Base-by-base conservation (phyloP, 2,329 filamentous ascomycete species). In the Trichoderma breve region DNA sequence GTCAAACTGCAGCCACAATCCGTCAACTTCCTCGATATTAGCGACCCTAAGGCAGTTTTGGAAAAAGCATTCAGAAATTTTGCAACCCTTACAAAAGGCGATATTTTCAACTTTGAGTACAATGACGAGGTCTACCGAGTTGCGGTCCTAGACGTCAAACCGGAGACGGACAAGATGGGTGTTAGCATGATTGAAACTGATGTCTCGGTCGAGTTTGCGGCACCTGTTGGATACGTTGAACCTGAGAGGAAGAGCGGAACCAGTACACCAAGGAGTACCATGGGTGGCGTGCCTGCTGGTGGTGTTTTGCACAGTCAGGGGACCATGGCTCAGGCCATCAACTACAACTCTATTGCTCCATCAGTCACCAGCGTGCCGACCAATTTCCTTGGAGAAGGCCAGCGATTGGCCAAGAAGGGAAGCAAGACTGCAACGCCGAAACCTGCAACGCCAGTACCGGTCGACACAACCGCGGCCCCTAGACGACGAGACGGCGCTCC, bases 1-100 rank as follows among this genome's bases (percentile, higher is more conserved):
- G 97, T 99, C 84, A 99, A 99, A 83, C 89, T 99, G 9, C 95
- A 99, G 84, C 93, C 96, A 0, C 96, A 99, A 83, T 95, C 93
- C 26, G 90, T 93, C 67, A 92, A 92, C 77, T 99, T 99, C 83
- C 92, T 99, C 74, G 95, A 98, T 60, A 98, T 99, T 80, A 95
- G 92, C 77, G 96, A 99, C 78, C 96, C 96, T 26, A 98, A 97
- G 83, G 96, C 96, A 53, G 96, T 99, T 14, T 90, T 99, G 34
- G 96, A 99, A 83, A 96, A 96, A 77, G 95, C 94, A 0, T 98
- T 99, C 83, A 91, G 95, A 57, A 97, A 97, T 82, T 99, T 98
- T 83, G 93, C 95, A 18, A 95, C 95, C 65, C 87, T 98, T 18
- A 97, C 95, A 3, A 93, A 95, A 79, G 95, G 94, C 74, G 96